Conservation (phyloP, 169 alveolate species). For the Plasmodium knowlesi region DNA sequence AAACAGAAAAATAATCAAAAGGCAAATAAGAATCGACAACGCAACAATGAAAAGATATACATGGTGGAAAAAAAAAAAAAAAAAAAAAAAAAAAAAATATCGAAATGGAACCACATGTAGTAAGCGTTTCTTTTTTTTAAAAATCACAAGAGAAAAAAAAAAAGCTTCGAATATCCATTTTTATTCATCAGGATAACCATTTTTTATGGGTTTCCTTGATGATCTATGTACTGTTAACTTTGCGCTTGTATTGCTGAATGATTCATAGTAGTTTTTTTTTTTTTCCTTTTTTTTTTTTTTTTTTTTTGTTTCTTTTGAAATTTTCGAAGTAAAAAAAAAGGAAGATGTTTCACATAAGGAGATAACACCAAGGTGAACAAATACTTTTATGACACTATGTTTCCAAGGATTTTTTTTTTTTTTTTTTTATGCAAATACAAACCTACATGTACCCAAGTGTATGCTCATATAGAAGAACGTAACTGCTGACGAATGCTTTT, state of each 20-base stretch:
- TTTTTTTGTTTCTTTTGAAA: background rate
- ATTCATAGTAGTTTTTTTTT: background rate
- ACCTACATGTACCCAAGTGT: background rate
- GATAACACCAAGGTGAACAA: background rate
- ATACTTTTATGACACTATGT: background rate
- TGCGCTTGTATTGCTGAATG: background rate
- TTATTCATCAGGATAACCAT: background rate
- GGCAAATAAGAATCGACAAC: background rate
- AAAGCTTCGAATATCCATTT: background rate
- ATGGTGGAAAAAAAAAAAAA: background rate
- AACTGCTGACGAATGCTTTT: background rate
- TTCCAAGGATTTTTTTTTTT: background rate
- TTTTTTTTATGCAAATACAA: background rate
- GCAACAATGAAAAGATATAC: background rate
- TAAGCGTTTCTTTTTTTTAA: slow-evolving; percentile 16
- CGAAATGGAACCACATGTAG: background rate
- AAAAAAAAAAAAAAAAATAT: background rate
- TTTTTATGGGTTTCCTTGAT: background rate
- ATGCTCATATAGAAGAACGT: background rate
- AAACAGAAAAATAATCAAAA: background rate
- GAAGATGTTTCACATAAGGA: background rate
- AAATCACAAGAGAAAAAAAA: background rate
- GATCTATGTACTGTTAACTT: background rate
- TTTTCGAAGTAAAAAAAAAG: background rate
- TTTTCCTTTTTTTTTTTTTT: background rate